Percentiles rank a stretch among this genome's conserved stretches.
phyloP scores from a whole-genome alignment of 2,329 filamentous ascomycete genomes.

The Ciborinia camelliae region DNA sequence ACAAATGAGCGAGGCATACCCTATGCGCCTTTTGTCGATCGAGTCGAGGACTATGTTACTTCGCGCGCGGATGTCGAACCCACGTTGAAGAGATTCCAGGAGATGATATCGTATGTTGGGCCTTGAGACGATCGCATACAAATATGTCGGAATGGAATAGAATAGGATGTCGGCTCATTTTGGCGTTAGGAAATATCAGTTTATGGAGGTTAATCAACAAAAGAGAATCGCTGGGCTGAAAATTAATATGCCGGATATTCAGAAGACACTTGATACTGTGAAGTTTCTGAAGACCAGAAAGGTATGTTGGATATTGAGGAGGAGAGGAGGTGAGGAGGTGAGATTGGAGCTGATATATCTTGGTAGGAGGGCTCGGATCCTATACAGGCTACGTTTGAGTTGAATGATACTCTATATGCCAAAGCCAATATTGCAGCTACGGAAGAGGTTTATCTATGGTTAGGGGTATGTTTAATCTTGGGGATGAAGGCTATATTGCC shows the following conservation, averaged over 20 bases:
- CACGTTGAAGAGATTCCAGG: conserved; percentile 79
- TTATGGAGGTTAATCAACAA: conserved; percentile 95
- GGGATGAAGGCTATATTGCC: background rate
- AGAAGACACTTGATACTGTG: conserved; percentile 91
- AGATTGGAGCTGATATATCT: conserved; percentile 22
- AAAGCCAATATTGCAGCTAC: conserved; percentile 79
- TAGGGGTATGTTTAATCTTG: conserved; percentile 62
- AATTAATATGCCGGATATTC: conserved; percentile 96
- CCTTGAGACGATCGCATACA: background rate
- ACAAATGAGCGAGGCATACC: conserved; percentile 83
- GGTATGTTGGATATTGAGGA: conserved; percentile 43
- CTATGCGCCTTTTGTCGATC: conserved; percentile 80
- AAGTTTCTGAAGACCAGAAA: conserved; percentile 75
- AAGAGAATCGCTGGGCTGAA: conserved; percentile 75
- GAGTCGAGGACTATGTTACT: conserved; percentile 82
- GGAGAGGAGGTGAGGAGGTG: background rate
- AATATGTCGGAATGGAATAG: background rate
- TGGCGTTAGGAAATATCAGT: conserved; percentile 86
- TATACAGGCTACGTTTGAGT: conserved; percentile 89
- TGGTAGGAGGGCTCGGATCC: conserved; percentile 51
- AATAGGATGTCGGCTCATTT: conserved; percentile 2
- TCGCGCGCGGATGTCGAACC: conserved; percentile 75
- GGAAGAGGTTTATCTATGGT: conserved; percentile 93
- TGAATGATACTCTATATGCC: conserved; percentile 93
- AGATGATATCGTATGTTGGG: conserved; percentile 77